phyloP scores from a whole-genome alignment of 345 rosid species.

The Linum usitatissimum region DNA sequence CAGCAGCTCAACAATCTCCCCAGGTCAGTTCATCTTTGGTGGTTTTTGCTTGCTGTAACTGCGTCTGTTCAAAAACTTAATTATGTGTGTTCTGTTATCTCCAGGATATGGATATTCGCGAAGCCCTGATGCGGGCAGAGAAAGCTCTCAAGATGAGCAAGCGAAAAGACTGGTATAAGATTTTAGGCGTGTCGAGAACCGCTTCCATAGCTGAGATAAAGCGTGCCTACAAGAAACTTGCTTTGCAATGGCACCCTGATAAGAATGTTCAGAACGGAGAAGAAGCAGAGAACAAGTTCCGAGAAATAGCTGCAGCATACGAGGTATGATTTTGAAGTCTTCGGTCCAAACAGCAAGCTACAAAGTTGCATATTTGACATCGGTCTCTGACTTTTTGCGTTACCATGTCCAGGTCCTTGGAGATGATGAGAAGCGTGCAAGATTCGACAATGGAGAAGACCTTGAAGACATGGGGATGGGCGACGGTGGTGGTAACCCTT shows the following conservation, averaged over 20 bases:
- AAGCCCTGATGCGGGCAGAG: conserved; percentile 78
- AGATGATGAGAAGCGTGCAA: conserved; percentile 79
- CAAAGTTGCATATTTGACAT: neutral
- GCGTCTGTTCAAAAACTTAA: no score
- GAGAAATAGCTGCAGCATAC: conserved; percentile 92
- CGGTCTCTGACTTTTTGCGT: neutral
- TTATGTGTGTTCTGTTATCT: neutral
- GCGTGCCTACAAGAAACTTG: conserved; percentile 90
- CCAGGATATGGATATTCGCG: conserved; percentile 77
- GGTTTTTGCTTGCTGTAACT: neutral
- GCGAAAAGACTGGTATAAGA: conserved; percentile 94
- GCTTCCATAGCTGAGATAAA: conserved; percentile 81
- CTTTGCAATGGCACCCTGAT: conserved; percentile 98
- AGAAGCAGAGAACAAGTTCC: conserved; percentile 88
- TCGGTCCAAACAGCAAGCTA: neutral
- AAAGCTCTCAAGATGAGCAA: conserved; percentile 95
- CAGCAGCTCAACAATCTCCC: conserved; percentile 76
- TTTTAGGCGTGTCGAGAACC: conserved; percentile 69
- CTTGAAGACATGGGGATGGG: conserved; percentile 85
- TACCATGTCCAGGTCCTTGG: conserved; percentile 51
- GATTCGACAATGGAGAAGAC: conserved; percentile 93
- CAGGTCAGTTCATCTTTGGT: conserved; percentile 44
- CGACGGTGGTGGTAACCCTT: conserved; percentile 54
- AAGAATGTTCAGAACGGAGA: conserved; percentile 87
- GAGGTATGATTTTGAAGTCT: conserved; percentile 43